Conservation (phyloP, 2,329 filamentous ascomycete species). For the Colletotrichum sp. region DNA sequence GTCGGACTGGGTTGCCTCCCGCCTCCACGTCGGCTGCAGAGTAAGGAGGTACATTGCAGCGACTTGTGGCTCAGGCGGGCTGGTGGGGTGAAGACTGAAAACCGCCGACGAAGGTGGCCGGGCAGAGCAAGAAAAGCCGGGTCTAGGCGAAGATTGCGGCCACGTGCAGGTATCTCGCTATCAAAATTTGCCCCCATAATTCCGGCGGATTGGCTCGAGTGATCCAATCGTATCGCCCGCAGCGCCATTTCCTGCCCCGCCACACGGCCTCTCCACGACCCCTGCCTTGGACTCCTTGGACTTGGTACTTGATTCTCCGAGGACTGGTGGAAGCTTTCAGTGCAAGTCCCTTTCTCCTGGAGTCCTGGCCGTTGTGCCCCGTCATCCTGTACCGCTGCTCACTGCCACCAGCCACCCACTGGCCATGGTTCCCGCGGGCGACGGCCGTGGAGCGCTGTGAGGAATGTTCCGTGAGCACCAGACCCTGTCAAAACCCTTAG, state of each 20-base stretch:
- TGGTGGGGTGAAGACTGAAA: neutral
- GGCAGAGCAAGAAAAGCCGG: neutral
- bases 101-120: neutral
- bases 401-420: neutral
- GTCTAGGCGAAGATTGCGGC: neutral
- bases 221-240: constrained; percentile 4
- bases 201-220: neutral
- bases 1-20: constrained; percentile 21
- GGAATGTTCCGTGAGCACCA: neutral
- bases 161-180: constrained; percentile 16
- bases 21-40: constrained; percentile 8
- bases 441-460: neutral
- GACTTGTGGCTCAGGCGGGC: constrained; percentile 3
- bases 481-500: constrained; percentile 3
- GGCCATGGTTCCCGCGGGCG: neutral
- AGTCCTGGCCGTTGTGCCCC: neutral
- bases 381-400: neutral
- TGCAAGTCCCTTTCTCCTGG: neutral
- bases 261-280: constrained; percentile 15
- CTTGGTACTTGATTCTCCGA: neutral
- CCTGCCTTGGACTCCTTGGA: neutral
- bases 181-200: neutral
- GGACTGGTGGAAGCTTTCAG: neutral
- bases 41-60: constrained; percentile 3
- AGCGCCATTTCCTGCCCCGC: constrained; percentile 9